Evolutionary conservation across 768 basidiomycete genomes (phyloP), one percentile per base, ranked within the genome.

Genomic region (Leccinum imitatum): DNA sequence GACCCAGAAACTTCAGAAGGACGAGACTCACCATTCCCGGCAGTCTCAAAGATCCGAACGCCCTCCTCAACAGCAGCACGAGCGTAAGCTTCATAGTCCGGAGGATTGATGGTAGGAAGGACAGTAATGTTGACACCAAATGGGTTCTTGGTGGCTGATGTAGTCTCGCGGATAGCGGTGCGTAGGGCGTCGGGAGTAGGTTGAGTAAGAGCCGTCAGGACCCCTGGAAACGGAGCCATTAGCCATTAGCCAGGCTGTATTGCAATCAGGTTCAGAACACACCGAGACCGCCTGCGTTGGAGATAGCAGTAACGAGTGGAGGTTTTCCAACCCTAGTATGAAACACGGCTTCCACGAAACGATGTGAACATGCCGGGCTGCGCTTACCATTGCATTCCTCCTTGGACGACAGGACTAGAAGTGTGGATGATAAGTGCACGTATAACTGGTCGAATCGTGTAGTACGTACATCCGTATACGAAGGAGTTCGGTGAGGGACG

Each of bases 41-140:
- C 95, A 0, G 95, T 97, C 78, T 97, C 95, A 68, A 95, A 92
- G 47, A 96, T 87, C 67, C 73, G 80, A n/a, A 96, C 83, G 7
- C 92, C 92, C 70, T 95, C 94, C 62, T 91, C 91, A 51, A 94
- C 84, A 9, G 93, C 89, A 8, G 80, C 92, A 37, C 87, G 78
- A 0, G 90, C 90, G 65, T 89, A 94, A 13, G 89, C 92, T 55
- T 83, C 86, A 69, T 98, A 96, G 65, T 95, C 92, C 3, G 95
- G 95, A 0, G 94, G 93, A 58, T 86, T 91, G 65, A 97, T 96
- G 33, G 84, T 85, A 0, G 95, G 95, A 23, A 96, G 79, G n/a
- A 95, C 74, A 0, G 91, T 94, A 64, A 93, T 83, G 68, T 94
- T 93, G 54, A 93, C 90, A 14, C 90, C 92, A 70, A 96, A 92